These are phyloP conservation scores for Aspergillus quadrilineatus DNA, from an alignment of 2,329 filamentous ascomycete genomes.

Conservation along the genomic window DNA sequence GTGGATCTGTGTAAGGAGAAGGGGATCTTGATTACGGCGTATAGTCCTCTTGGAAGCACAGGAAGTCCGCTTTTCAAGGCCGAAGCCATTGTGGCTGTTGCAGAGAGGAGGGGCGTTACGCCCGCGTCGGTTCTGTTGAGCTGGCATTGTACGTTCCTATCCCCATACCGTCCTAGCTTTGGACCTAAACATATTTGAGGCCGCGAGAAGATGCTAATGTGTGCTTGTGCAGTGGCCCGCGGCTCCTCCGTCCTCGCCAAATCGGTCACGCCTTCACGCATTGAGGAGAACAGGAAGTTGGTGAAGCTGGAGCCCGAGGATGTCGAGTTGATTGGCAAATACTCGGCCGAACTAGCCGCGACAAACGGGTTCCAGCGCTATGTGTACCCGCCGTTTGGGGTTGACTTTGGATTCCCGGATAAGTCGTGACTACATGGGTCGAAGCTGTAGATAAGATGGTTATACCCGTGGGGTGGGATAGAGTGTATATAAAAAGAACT, in stretches of 20 bases:
- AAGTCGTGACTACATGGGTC: slow-evolving; percentile 40
- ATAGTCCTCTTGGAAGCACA: slow-evolving; percentile 46
- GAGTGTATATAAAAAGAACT: slow-evolving; percentile 10
- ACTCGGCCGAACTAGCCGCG: slow-evolving; percentile 34
- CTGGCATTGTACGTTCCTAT: slow-evolving; percentile 41
- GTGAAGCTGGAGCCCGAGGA: slow-evolving; percentile 41
- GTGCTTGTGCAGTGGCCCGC: slow-evolving; percentile 31
- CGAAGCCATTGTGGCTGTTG: slow-evolving; percentile 43
- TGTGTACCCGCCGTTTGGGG: slow-evolving; percentile 67
- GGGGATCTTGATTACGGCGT: slow-evolving; percentile 55
- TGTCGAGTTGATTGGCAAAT: slow-evolving; percentile 38
- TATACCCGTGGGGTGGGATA: not conserved
- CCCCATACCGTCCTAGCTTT: not conserved
- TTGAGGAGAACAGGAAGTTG: slow-evolving; percentile 42
- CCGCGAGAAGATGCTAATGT: not conserved
- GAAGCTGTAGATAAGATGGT: not conserved
- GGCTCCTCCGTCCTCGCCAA: slow-evolving; percentile 45
- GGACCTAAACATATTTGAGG: not conserved
- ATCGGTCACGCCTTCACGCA: slow-evolving; percentile 42
- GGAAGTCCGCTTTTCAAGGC: slow-evolving; percentile 45
- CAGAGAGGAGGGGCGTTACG: slow-evolving; percentile 40
- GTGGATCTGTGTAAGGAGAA: slow-evolving; percentile 52
- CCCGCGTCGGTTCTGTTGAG: slow-evolving; percentile 44
- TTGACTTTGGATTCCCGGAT: slow-evolving; percentile 72
- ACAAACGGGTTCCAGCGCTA: slow-evolving; percentile 46